Percentiles rank a stretch among this genome's conserved stretches.
Evolutionary conservation across 108 stramenopile species (phyloP).

Genomic region (Fragilariopsis cylindrus): DNA sequence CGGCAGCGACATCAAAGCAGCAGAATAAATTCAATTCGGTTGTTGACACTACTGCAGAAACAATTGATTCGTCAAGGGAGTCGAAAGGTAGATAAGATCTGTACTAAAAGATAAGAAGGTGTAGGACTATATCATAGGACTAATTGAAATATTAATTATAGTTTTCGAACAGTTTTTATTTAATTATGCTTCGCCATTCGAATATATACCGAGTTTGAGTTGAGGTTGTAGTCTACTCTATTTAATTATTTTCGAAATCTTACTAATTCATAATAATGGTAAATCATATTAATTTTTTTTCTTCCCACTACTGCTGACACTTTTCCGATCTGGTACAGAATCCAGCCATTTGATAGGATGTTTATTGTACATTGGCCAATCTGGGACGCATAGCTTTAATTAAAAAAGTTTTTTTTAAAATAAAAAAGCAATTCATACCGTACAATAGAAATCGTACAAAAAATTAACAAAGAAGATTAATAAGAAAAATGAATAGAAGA

Average conservation of each 20-base stretch:
- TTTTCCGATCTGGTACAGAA: conserved; percentile 74
- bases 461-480: too few relatives aligned
- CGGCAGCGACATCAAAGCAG: conserved; percentile 12
- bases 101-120: too few relatives aligned
- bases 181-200: neutral
- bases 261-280: too few relatives aligned
- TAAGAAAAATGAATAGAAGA: too few relatives aligned
- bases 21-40: neutral
- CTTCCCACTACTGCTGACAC: conserved; percentile 1
- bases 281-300: neutral
- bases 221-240: too few relatives aligned
- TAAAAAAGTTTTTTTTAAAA: conserved; percentile 3
- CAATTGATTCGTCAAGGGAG: neutral
- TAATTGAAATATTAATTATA: neutral
- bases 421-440: neutral
- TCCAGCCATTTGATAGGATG: conserved; percentile 90
- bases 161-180: neutral
- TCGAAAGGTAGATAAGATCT: too few relatives aligned
- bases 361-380: conserved; percentile 89
- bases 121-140: too few relatives aligned
- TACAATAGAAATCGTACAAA: neutral
- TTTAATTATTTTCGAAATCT: too few relatives aligned
- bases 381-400: conserved; percentile 80
- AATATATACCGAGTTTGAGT: neutral
- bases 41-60: neutral